phyloP scores from a whole-genome alignment of 1,284 basidiomycete genomes.

The Gymnopus androsaceus region DNA sequence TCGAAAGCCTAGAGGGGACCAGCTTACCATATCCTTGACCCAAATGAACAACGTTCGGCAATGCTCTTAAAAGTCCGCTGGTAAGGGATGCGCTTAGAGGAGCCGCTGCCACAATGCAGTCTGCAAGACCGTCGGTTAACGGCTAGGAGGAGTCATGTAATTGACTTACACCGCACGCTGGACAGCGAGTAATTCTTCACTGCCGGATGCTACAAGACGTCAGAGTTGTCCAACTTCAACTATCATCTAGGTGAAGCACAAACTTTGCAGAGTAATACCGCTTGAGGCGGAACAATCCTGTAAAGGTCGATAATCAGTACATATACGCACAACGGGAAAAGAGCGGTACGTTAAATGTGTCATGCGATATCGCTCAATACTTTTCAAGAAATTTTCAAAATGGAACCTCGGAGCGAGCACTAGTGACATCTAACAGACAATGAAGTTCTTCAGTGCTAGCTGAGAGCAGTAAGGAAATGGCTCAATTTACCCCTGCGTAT shows the following conservation, averaged over 20 bases:
- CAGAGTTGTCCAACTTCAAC: neutral
- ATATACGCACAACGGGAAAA: neutral
- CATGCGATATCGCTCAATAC: slow-evolving; percentile 24
- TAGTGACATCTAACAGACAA: slow-evolving; percentile 22
- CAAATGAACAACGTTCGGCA: slow-evolving; percentile 41
- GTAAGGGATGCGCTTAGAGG: slow-evolving; percentile 55
- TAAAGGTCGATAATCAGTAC: neutral
- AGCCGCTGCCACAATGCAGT: slow-evolving; percentile 57
- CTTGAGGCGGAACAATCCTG: slow-evolving; percentile 26
- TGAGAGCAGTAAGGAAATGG: neutral
- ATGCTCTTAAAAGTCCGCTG: slow-evolving; percentile 40
- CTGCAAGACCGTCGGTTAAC: too few species aligned
- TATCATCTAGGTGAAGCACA: neutral
- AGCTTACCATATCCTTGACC: slow-evolving; percentile 52
- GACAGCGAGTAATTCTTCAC: slow-evolving; percentile 55
- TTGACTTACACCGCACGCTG: slow-evolving; percentile 45
- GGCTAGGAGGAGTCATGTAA: too few species aligned
- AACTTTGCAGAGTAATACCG: slow-evolving; percentile 27
- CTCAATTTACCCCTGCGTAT: slow-evolving; percentile 21
- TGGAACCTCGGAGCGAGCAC: slow-evolving; percentile 23
- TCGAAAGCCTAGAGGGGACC: neutral
- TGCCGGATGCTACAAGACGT: slow-evolving; percentile 42
- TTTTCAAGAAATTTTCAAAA: slow-evolving; percentile 23
- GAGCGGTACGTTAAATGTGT: slow-evolving; percentile 23
- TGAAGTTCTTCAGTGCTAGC: neutral